Conservation (phyloP, 495 filamentous ascomycete genomes). For the Copromyces sp. region DNA sequence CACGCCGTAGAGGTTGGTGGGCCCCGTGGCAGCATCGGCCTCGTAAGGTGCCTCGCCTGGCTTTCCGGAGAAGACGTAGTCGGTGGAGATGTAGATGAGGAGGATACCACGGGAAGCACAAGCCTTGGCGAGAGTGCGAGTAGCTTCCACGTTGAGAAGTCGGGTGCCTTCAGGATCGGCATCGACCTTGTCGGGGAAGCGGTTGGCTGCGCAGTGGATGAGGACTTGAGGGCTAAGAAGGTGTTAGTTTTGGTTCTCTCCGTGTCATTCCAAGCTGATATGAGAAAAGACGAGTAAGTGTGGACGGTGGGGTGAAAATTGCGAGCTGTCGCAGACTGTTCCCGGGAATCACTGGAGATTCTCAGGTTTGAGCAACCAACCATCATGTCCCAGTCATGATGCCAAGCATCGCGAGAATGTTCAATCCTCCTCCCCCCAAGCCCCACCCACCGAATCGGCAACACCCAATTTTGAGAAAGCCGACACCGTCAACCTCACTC, state of each 20-base stretch:
- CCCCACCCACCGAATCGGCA: neutral
- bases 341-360: neutral
- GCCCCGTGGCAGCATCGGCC: constrained; percentile 48
- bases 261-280: neutral
- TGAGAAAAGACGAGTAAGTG: neutral
- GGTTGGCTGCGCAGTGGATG: constrained; percentile 61
- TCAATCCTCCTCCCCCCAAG: neutral
- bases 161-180: constrained; percentile 66
- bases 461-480: neutral
- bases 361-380: neutral
- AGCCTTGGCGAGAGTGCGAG: constrained; percentile 53
- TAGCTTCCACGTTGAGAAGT: constrained; percentile 65
- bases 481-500: neutral
- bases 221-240: neutral
- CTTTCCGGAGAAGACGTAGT: constrained; percentile 82
- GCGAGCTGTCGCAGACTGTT: neutral
- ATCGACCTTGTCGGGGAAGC: constrained; percentile 77
- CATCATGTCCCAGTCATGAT: neutral
- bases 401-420: neutral
- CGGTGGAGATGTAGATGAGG: constrained; percentile 87
- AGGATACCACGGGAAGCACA: constrained; percentile 54
- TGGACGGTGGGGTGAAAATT: neutral
- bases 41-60: constrained; percentile 84
- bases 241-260: constrained; percentile 24
- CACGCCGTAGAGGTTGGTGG: constrained; percentile 80